Evolutionary conservation across 192 early-diverging fungal species (phyloP).

Genomic region (Gamsiella multidivaricata): DNA sequence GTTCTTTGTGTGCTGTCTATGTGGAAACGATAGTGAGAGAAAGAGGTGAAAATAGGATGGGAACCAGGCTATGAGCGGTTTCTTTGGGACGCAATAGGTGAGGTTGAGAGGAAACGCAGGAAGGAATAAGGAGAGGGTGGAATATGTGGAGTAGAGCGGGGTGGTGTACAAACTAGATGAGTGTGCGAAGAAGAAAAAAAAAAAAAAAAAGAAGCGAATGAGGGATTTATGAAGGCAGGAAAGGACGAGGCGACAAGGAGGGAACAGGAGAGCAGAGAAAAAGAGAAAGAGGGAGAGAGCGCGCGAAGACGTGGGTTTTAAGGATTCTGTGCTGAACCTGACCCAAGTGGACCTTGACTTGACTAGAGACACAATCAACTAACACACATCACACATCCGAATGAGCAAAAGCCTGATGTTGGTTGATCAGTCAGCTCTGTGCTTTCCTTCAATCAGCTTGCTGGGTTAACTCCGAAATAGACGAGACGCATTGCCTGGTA

Average conservation of each 20-base stretch:
- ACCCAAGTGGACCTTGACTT: too few relatives aligned
- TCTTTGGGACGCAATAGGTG: too few relatives aligned
- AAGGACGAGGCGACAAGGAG: background rate
- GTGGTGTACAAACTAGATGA: background rate
- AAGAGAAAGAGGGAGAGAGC: background rate
- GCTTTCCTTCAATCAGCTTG: too few relatives aligned
- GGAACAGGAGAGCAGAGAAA: background rate
- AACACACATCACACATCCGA: too few relatives aligned
- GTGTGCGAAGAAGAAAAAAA: background rate
- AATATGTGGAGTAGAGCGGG: background rate
- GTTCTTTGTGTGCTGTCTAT: background rate
- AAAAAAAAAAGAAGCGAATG: background rate
- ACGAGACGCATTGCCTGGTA: too few relatives aligned
- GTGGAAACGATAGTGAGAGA: background rate
- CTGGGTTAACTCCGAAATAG: too few relatives aligned
- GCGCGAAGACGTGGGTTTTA: background rate
- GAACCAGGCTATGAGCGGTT: too few relatives aligned
- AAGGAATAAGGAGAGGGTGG: background rate
- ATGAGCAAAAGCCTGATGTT: too few relatives aligned
- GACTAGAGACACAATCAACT: too few relatives aligned
- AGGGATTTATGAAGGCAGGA: conserved; percentile 9
- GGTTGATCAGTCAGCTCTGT: too few relatives aligned
- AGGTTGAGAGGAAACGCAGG: too few relatives aligned
- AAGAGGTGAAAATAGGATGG: conserved; percentile 3
- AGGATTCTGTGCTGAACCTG: too few relatives aligned